Evolutionary conservation across 768 basidiomycete genomes (phyloP).

Genomic region (Leccinum broughii): DNA sequence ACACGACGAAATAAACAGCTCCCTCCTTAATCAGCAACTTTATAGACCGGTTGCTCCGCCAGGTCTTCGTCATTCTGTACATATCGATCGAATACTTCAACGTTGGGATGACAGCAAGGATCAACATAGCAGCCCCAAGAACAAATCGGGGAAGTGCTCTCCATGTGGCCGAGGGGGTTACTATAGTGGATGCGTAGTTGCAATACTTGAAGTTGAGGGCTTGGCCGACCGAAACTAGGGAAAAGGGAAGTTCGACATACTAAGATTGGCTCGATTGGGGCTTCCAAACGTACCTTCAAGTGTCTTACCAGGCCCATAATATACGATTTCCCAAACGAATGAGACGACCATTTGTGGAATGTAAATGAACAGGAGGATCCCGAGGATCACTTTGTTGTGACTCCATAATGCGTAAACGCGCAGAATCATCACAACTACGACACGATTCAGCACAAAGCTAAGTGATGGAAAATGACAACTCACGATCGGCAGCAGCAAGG

Average conservation of each 20-base stretch:
- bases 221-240: neutral
- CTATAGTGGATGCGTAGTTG: neutral
- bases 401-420: constrained; percentile 1
- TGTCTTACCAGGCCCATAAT: neutral
- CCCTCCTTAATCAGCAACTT: neutral
- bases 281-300: neutral
- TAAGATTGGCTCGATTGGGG: neutral
- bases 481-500: neutral
- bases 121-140: neutral
- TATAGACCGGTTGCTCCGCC: neutral
- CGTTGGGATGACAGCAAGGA: neutral
- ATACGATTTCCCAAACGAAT: neutral
- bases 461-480: neutral
- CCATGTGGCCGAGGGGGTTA: neutral
- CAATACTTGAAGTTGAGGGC: neutral
- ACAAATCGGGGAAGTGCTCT: neutral
- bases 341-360: neutral
- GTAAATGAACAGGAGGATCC: neutral
- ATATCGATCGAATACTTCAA: neutral
- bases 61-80: neutral
- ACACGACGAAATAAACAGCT: neutral
- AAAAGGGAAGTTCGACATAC: neutral
- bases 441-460: neutral
- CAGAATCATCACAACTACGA: neutral
- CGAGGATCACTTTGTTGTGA: neutral